Base-by-base conservation (phyloP, 164 flowering plant species). In the Tetracentron sinense region DNA sequence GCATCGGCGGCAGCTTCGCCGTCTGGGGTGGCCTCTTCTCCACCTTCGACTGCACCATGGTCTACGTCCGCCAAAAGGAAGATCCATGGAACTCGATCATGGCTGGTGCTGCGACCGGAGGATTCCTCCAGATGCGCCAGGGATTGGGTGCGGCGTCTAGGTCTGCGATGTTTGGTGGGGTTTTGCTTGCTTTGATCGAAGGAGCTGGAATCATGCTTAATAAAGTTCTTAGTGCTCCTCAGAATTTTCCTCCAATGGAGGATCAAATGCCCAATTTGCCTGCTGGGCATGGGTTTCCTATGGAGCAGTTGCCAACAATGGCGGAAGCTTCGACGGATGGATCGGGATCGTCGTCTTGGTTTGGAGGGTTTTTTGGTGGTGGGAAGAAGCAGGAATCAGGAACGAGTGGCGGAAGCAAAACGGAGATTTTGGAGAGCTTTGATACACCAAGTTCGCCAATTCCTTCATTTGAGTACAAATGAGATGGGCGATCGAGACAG, bases 31-130 rank as follows among this genome's bases (percentile, higher is more conserved):
- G 90, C 5, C 79, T 90, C 0, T 90, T 88, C 75, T 86, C 96
- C 20, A 69, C 83, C 38, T 88, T 83, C 58, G 98, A 92, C 58
- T 92, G 98, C 74, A 60, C 83, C 64, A 81, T 87, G 88, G 96
- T 86, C 31, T 90, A 82, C 71, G 23, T 82, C 38, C 85, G 98
- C 42, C 93, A 92, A 77, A 92, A 92, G 78, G 98, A 92, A 66
- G 96, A 92, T 30, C 98, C 98, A 0, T 92, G 96, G 96, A 92
- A 92, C 72, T 92, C 96, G 1, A 88, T 92, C 66, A 44, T 88
- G 20, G 87, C 96, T 30, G 98, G 96, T 10, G 98, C 98, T 44
- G 91, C 96, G 53, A 92, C 98, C 16, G 98, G 98, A 0, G 98
- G 98, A 20, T 84, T 92, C 61, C 82, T 92, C 23, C 76, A 73